Evolutionary conservation across 345 rosid species (phyloP), one percentile per base, ranked within the genome.

Genomic region (Eucalyptus marginata): DNA sequence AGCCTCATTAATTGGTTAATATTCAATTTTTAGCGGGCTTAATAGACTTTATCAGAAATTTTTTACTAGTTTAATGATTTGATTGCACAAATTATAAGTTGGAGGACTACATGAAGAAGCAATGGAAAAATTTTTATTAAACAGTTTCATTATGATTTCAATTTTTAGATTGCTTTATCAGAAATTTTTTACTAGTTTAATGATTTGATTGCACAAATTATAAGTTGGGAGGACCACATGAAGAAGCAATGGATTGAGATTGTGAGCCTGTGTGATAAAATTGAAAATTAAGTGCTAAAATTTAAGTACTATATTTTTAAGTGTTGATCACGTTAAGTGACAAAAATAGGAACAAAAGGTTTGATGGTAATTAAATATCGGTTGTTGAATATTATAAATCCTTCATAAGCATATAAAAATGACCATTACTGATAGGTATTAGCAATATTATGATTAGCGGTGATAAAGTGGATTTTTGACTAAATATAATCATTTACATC

Each of bases 11-110:
- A 15, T 62, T 29, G 71, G 33, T 29, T n/a, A 29, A 62, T 29
- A 13, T 29, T 62, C 71, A 62, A 62, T 62, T 1, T 62, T 62
- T 29, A 62, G 71, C 2, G 1, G 33, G 33, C 71, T 29, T 62
- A 62, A 29, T 0, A 62, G 33, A 13, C 5, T 62, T 62, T 29
- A 62, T 0, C 0, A 29, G 18, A 29, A 62, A 0, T 0, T 62
- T 62, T 29, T 29, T 1, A 25, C 31, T 6, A 13, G 33, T 27
- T 62, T 62, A 6, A 29, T 29, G 71, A 62, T 29, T 7, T 3
- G 16, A 62, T 62, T 62, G 71, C 71, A 62, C 33, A 62, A 62
- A 62, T 29, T 62, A 62, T 52, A 1, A 17, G 24, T 7, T 52
- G 56, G 4, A 52, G 24, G 56, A 52, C 54, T 8, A 51, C 56